Evolutionary conservation across 2,329 filamentous ascomycete species (phyloP), one percentile per base, ranked within the genome.

Genomic region (Calycina herbarum): DNA sequence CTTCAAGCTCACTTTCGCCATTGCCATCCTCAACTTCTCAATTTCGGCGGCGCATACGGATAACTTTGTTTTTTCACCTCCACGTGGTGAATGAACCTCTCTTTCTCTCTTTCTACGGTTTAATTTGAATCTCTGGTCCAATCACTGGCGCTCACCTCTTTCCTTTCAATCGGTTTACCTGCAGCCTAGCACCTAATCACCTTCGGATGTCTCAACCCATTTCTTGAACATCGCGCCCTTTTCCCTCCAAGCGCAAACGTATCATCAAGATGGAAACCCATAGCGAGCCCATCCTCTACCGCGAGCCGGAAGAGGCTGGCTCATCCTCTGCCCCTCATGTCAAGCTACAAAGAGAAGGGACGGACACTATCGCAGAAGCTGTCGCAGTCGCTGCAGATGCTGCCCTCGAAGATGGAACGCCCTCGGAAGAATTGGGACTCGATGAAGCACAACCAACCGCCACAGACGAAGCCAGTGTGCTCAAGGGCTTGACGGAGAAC

Each of bases 401-500:
- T 20, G 61, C 67, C 11, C 31, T 71, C 33, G 63, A 72, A 17
- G 62, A 63, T 29, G 63, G 66, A 35, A 66, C 63, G 33, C 31
- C 66, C 11, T 68, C 71, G 59, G 71, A 72, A 59, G 66, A 72
- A 33, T 45, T 64, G 24, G 27, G 67, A 29, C 59, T 66, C 42
- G 63, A 70, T 29, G 61, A 61, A 15, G 64, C 67, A 31, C 59
- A 63, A 27, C 20, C 42, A 29, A 54, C 68, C 13, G 64, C 69
- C 15, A 61, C 62, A 40, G 74, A 76, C 59, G 75, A 76, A 70
- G 74, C 74, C 31, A 70, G 65, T 64, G 71, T 72, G 24, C 79
- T 93, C 33, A 81, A 83, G 65, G 84, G 84, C 56, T 79, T 93
- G 51, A 88, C 89, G 4, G 85, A 88, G 61, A 84, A 89, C 65